Evolutionary conservation across 2,329 filamentous ascomycete species (phyloP).

Genomic region (Phialophora expanda): DNA sequence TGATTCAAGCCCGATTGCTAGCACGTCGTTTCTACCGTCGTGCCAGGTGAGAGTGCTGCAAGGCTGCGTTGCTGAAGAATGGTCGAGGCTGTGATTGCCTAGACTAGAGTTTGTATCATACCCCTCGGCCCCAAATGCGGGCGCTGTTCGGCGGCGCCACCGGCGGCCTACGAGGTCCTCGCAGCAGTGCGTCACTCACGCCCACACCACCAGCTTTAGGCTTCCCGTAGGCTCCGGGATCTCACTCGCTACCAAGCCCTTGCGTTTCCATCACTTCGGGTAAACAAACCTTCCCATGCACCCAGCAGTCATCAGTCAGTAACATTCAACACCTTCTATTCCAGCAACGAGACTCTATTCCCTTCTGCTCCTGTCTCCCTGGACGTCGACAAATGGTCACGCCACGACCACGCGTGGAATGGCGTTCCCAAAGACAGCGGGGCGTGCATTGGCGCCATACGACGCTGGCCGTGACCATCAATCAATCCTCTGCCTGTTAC

Average conservation of each 20-base stretch:
- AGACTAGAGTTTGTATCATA: neutral
- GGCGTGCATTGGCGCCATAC: slow-evolving; percentile 5
- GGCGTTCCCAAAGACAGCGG: neutral
- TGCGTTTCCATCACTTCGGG: slow-evolving; percentile 1
- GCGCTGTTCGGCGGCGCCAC: neutral
- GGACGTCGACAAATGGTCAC: neutral
- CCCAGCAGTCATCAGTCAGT: neutral
- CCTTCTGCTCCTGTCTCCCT: neutral
- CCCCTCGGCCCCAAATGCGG: neutral
- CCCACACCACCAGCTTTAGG: neutral
- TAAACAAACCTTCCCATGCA: neutral
- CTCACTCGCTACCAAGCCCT: slow-evolving; percentile 2
- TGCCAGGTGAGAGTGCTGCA: neutral
- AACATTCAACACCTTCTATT: too few relatives aligned
- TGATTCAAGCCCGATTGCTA: neutral
- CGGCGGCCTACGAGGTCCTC: too few relatives aligned
- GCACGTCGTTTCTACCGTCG: neutral
- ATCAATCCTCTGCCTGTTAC: neutral
- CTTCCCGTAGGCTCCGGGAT: neutral
- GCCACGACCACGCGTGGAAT: neutral
- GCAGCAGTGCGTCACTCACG: neutral
- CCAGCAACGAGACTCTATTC: neutral
- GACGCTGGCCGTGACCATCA: neutral
- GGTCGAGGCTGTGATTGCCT: neutral
- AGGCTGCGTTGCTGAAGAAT: neutral